Evolutionary conservation across 2,329 filamentous ascomycete genomes (phyloP).

Genomic region (Pestalotiopsis sp.): DNA sequence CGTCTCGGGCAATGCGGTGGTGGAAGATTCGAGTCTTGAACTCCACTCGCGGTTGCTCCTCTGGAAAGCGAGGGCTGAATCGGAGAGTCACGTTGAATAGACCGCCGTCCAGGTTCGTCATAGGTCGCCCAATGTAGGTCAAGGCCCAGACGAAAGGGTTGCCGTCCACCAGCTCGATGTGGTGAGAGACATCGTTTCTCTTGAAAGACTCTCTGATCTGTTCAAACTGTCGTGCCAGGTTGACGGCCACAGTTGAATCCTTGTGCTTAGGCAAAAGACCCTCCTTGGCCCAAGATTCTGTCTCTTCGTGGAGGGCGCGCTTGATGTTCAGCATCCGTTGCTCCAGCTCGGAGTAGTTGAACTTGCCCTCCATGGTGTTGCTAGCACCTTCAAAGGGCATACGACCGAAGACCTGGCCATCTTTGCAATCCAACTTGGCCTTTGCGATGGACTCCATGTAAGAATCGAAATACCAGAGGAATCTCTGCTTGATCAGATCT

Average conservation of each 20-base stretch:
- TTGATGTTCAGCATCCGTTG: constrained; percentile 71
- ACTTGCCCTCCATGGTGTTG: constrained; percentile 86
- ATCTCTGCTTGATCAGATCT: constrained; percentile 87
- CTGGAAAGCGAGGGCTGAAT: constrained; percentile 84
- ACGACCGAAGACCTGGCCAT: constrained; percentile 66
- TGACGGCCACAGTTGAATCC: constrained; percentile 77
- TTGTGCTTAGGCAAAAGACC: constrained; percentile 65
- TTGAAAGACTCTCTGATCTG: constrained; percentile 80
- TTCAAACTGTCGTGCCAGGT: constrained; percentile 81
- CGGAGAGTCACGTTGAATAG: constrained; percentile 80
- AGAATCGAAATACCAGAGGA: constrained; percentile 94
- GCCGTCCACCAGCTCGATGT: constrained; percentile 73
- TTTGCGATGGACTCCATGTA: constrained; percentile 74
- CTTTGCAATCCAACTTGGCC: constrained; percentile 64
- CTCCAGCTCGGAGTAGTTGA: constrained; percentile 77
- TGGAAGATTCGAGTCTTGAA: constrained; percentile 86
- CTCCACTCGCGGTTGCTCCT: constrained; percentile 82
- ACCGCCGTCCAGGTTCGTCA: constrained; percentile 91
- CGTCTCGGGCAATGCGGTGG: constrained; percentile 79
- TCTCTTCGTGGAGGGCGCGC: constrained; percentile 71
- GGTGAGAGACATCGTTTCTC: constrained; percentile 69
- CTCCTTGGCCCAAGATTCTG: constrained; percentile 68
- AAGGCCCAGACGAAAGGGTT: constrained; percentile 91
- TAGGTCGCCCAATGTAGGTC: constrained; percentile 87
- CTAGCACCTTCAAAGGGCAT: constrained; percentile 84